Base-by-base conservation (phyloP, 1,284 basidiomycete genomes). In the Bjerkandera adusta region DNA sequence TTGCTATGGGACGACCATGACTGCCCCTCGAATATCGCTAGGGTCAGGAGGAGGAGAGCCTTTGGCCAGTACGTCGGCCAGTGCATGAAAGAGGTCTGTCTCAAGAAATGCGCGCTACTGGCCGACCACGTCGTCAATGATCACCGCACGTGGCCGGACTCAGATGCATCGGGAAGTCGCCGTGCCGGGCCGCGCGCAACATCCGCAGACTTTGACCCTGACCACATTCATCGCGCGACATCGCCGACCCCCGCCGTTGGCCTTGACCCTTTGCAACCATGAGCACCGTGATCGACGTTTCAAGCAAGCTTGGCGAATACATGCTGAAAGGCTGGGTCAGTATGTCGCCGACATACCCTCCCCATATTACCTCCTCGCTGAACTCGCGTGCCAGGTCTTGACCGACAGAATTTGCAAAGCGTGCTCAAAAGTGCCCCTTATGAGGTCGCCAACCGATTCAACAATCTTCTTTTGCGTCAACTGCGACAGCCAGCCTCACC, bases 311-410 rank as follows among this genome's bases (percentile, higher is more conserved):
- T 13, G 84, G 83, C 5, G 76, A 84, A 55, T 85, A 79, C 51
- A 81, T 91, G 77, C 69, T 89, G 52, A 81, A 79, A 60, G 87
- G 88, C 53, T 90, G 87, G 87, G 87, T 85, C 54, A 47, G 73
- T 55, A 8, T 24, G 7, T 1, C 25, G 5, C 20, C 30, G 13
- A 16, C 13, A 15, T 43, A 13, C 16, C 11, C 53, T 54, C 51
- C 33, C 45, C 27, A 56, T 45, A 10, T 21, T 26, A 33, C 10
- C 10, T n/a, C 8, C n/a, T 43, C 24, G 27, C 44, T 36, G 35
- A 37, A 4, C 35, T 16, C 27, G 24, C n/a, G n/a, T n/a, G n/a
- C 2, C 48, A 89, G 86, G 72, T 85, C 21, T 65, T 88, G 48
- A 89, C 86, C 15, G 81, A 89, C 58, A 65, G 66, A 29, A 68